These are phyloP conservation scores for Tetraselmis striata DNA, from an alignment of 139 green algal genomes.

Conservation along the genomic window DNA sequence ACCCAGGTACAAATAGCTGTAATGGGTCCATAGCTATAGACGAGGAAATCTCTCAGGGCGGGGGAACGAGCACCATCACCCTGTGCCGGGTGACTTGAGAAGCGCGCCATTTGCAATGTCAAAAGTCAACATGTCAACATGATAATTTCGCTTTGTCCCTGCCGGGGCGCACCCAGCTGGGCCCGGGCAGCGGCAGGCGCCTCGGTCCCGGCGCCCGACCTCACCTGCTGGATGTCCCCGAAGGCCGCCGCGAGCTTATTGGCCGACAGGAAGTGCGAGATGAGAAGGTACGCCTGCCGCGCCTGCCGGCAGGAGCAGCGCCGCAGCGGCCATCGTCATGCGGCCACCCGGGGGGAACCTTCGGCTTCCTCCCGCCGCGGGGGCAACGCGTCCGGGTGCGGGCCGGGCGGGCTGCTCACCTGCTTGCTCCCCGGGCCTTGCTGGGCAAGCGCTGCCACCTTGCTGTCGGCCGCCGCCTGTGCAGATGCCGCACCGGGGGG, in stretches of 20 bases:
- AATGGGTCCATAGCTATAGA: no score
- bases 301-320: background rate
- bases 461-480: background rate
- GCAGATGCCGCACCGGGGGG: background rate
- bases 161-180: no score
- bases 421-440: background rate
- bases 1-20: no score
- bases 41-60: no score
- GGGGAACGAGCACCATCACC: background rate
- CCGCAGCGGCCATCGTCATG: background rate
- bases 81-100: background rate
- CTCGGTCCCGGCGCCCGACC: background rate
- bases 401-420: background rate
- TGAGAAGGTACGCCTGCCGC: background rate
- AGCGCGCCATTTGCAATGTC: background rate
- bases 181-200: no score
- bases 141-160: no score
- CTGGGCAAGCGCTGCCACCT: background rate
- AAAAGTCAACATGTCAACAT: no score
- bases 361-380: background rate
- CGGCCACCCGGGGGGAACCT: background rate
- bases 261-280: background rate
- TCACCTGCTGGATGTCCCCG: background rate
- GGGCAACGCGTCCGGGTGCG: background rate
- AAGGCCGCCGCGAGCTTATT: background rate